These are phyloP conservation scores for Penicillium soppii DNA, from an alignment of 495 filamentous ascomycete species.

Conservation along the genomic window DNA sequence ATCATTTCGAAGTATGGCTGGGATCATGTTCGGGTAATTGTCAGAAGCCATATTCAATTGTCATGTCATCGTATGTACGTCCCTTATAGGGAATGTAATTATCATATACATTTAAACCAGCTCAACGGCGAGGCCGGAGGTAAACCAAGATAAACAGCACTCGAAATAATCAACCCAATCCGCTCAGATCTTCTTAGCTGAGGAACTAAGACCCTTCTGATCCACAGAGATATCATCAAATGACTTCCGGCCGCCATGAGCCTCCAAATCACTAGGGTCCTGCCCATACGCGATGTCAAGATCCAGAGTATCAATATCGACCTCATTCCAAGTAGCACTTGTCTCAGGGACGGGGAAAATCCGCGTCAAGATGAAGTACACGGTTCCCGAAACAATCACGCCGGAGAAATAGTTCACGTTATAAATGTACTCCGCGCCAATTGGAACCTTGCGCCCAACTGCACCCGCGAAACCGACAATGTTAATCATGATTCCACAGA, in stretches of 20 bases:
- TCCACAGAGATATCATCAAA: slow-evolving; percentile 16
- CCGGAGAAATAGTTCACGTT: slow-evolving; percentile 88
- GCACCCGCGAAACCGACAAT: slow-evolving; percentile 89
- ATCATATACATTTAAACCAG: not conserved
- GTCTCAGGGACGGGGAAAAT: slow-evolving; percentile 71
- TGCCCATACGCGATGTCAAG: slow-evolving; percentile 42
- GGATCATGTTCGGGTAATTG: not conserved
- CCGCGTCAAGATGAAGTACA: slow-evolving; percentile 71
- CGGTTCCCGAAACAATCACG: slow-evolving; percentile 63
- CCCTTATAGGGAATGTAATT: not conserved
- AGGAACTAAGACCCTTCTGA: slow-evolving; percentile 17
- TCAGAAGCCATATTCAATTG: not conserved
- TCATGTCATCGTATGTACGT: slow-evolving; percentile 1
- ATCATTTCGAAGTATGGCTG: too few species aligned
- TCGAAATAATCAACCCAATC: not conserved
- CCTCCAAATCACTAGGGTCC: slow-evolving; percentile 31
- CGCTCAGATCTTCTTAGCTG: slow-evolving; percentile 12
- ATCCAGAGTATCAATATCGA: slow-evolving; percentile 58
- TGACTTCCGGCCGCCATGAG: slow-evolving; percentile 3
- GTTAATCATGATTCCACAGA: slow-evolving; percentile 86
- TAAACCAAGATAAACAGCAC: not conserved
- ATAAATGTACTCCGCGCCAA: slow-evolving; percentile 84
- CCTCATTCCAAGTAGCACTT: slow-evolving; percentile 79
- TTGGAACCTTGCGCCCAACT: slow-evolving; percentile 67
- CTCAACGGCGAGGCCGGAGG: not conserved